Percentiles rank a stretch among this genome's conserved stretches.
These are phyloP conservation scores for Colletotrichum sp. DNA, from an alignment of 2,329 filamentous ascomycete species.

Conservation along the genomic window DNA sequence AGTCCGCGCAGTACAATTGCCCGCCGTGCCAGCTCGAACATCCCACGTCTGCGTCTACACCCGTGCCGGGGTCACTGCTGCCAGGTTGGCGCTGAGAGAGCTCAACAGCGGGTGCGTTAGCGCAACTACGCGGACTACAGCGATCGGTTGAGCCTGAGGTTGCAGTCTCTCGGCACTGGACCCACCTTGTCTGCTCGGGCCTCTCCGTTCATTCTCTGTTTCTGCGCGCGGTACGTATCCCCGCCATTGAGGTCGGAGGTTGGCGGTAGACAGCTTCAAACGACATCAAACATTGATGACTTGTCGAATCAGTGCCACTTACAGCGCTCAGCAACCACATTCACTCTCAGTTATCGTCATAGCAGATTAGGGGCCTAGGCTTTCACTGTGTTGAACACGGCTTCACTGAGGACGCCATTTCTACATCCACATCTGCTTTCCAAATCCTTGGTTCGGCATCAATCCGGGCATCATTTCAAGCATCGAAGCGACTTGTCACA, in stretches of 20 bases:
- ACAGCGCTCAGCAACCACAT: background rate
- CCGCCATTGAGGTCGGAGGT: background rate
- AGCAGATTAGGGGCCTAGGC: background rate
- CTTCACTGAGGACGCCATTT: background rate
- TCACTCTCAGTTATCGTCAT: background rate
- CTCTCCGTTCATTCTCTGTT: background rate
- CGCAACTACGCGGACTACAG: background rate
- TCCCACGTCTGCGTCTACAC: background rate
- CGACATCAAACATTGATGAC: background rate
- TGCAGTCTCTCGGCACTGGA: background rate
- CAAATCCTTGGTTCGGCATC: background rate
- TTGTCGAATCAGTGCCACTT: background rate
- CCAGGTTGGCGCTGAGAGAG: background rate
- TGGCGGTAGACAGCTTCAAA: background rate
- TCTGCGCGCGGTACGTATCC: background rate
- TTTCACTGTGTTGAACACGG: background rate
- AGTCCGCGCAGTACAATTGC: background rate
- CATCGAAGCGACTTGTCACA: background rate
- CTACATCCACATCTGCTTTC: background rate
- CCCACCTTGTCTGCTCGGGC: background rate
- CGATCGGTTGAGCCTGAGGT: background rate
- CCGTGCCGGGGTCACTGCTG: slow-evolving; percentile 2
- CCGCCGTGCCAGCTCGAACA: background rate
- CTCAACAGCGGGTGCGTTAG: background rate
- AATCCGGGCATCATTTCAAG: background rate